A percentile compares a stretch with the other conserved stretches of the same genome.
Conservation (phyloP, 164 flowering plant species). For the Litsea cubeba region DNA sequence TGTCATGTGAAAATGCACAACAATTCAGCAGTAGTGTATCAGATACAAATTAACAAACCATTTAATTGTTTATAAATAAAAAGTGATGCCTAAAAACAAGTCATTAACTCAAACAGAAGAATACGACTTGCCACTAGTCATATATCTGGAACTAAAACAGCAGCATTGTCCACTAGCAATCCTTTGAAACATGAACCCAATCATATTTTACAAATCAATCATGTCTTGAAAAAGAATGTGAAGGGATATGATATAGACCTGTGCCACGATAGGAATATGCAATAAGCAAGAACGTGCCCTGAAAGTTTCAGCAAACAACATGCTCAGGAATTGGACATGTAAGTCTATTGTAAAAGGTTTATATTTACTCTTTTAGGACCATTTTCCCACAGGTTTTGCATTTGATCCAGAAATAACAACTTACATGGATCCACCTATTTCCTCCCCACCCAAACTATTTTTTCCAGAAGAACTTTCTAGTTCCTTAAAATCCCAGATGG, state of each 20-base stretch:
- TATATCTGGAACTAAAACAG: background rate
- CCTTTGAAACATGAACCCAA: too few relatives aligned
- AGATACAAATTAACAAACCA: too few relatives aligned
- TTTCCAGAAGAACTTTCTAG: background rate
- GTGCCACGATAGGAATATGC: constrained; percentile 50
- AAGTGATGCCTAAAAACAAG: background rate
- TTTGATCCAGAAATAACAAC: background rate
- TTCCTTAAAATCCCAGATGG: background rate
- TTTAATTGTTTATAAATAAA: too few relatives aligned
- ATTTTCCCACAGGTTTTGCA: background rate
- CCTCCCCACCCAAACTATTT: too few relatives aligned
- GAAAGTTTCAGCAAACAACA: constrained; percentile 14
- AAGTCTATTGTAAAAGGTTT: too few relatives aligned
- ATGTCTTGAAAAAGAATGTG: background rate
- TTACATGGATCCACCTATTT: background rate
- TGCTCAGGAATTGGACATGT: too few relatives aligned
- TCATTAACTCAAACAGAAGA: background rate
- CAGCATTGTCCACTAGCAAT: background rate
- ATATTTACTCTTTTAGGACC: too few relatives aligned
- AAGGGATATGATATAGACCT: background rate
- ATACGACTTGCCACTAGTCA: background rate
- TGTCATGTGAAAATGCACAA: constrained; percentile 14
- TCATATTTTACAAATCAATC: too few relatives aligned
- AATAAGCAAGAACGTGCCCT: constrained; percentile 67
- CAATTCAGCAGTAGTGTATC: background rate